Base-by-base conservation (phyloP, 1,139 yeast species). In the Candida gigantensis region DNA sequence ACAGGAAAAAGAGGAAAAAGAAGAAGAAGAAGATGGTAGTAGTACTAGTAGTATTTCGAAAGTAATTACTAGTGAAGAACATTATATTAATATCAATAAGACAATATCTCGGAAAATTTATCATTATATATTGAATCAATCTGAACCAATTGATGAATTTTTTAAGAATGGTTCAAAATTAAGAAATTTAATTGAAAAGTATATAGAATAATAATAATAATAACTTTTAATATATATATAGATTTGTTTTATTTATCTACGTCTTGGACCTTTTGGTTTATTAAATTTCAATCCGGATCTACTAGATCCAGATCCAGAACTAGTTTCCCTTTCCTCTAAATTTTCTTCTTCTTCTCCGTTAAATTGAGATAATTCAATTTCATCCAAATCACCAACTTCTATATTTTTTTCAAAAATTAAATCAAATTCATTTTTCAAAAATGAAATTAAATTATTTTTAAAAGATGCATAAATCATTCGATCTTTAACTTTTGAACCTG, bases 391-490 rank as follows among this genome's bases (percentile, higher is more conserved):
- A 6, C 90, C 90, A 30, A 81, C 78, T 54, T 84, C 90, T 16
- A 81, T 52, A 10, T 68, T 59, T 36, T 74, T 74, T 30, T 68
- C 67, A 8, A 68, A 45, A 3, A 8, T 17, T n/a, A 30, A 11
- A n/a, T 12, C 33, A 17, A 6, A n/a, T 3, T 23, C 21, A 10
- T 39, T 27, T 26, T 62, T 59, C 48, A 87, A 68, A 40, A 74
- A 72, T 33, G 67, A 70, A 24, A 82, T 60, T 40, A 87, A 74
- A 3, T 88, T 85, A 42, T 74, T 77, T 52, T 89, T 84, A 44
- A 82, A 83, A 3, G 96, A 77, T 2, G 97, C 97, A 54, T 88
- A 89, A 32, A 90, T 60, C 97, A 92, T 92, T 49, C 97, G 76
- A 39, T 89, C 95, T 58, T 84, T 85, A 32, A 92, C 94, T 57